These are phyloP conservation scores for Chalara sp. DNA, from an alignment of 2,329 filamentous ascomycete species.

Conservation along the genomic window DNA sequence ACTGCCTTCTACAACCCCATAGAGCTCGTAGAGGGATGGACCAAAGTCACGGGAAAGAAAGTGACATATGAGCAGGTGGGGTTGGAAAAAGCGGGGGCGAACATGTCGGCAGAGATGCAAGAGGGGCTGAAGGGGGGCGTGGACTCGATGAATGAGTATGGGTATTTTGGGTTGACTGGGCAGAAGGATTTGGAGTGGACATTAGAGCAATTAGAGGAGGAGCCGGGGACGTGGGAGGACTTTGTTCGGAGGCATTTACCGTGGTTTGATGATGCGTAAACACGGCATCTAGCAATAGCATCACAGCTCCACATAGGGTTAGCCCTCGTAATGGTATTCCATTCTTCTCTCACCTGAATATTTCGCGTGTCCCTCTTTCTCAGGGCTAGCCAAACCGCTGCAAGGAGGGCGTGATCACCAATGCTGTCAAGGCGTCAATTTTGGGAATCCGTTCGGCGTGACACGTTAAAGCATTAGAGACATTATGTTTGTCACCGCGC, in stretches of 20 bases:
- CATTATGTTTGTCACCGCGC: no score
- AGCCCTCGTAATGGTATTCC: no score
- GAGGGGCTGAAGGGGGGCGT: conserved; percentile 1
- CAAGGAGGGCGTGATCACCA: no score
- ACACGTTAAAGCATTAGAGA: no score
- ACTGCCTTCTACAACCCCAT: conserved; percentile 28
- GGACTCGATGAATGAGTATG: conserved; percentile 14
- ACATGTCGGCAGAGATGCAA: conserved; percentile 4
- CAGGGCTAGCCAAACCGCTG: no score
- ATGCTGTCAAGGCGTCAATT: no score
- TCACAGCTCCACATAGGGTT: no score
- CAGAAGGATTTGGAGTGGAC: conserved; percentile 26
- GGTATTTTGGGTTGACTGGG: conserved; percentile 29
- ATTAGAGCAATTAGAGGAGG: conserved; percentile 21
- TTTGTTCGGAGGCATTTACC: conserved; percentile 23
- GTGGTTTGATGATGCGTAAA: conserved; percentile 4
- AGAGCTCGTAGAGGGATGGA: conserved; percentile 26
- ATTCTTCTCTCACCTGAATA: no score
- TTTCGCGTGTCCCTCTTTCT: no score
- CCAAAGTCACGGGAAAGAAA: conserved; percentile 28
- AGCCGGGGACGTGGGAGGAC: conserved; percentile 28
- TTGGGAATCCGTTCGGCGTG: no score
- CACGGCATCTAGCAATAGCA: no score
- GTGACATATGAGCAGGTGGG: conserved; percentile 35
- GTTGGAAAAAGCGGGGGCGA: conserved; percentile 55